Conservation (phyloP, 2,329 filamentous ascomycete species). For the Trematosphaeria pertusa region DNA sequence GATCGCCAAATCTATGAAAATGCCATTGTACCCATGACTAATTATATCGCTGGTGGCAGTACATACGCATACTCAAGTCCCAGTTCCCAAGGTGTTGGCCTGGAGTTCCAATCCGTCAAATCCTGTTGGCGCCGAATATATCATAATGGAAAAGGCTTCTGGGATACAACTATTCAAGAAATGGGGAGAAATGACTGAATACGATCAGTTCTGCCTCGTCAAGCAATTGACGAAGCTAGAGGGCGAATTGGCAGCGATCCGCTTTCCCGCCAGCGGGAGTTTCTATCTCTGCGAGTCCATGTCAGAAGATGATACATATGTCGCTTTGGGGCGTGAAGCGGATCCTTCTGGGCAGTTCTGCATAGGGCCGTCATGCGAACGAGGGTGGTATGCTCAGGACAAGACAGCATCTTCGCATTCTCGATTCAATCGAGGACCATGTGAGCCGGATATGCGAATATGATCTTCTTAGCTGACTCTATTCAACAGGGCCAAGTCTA, state of each 20-base stretch:
- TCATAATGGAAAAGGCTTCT: conserved; percentile 44
- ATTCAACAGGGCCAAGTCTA: conserved; percentile 22
- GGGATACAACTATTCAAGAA: conserved; percentile 34
- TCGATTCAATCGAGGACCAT: conserved; percentile 20
- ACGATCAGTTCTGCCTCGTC: conserved; percentile 32
- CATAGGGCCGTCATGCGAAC: conserved; percentile 27
- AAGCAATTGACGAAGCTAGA: conserved; percentile 34
- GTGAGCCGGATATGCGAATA: conserved; percentile 8
- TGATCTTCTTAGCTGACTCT: conserved; percentile 14
- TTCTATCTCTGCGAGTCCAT: conserved; percentile 38
- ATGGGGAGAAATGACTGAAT: conserved; percentile 38
- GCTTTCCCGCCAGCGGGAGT: conserved; percentile 38
- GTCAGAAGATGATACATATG: conserved; percentile 7
- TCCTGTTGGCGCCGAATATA: conserved; percentile 44
- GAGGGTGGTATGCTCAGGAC: conserved; percentile 13
- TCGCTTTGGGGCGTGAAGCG: conserved; percentile 8
- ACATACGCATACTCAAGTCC: conserved; percentile 25
- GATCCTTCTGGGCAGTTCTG: conserved; percentile 24
- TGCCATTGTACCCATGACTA: conserved; percentile 4
- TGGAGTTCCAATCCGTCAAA: conserved; percentile 36
- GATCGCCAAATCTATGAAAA: conserved; percentile 8
- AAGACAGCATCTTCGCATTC: conserved; percentile 4
- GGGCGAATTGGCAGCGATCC: conserved; percentile 26
- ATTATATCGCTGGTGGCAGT: conserved; percentile 13
- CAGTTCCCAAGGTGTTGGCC: conserved; percentile 35